phyloP scores from a whole-genome alignment of 805 yeast species.

The Peterozyma toletana region DNA sequence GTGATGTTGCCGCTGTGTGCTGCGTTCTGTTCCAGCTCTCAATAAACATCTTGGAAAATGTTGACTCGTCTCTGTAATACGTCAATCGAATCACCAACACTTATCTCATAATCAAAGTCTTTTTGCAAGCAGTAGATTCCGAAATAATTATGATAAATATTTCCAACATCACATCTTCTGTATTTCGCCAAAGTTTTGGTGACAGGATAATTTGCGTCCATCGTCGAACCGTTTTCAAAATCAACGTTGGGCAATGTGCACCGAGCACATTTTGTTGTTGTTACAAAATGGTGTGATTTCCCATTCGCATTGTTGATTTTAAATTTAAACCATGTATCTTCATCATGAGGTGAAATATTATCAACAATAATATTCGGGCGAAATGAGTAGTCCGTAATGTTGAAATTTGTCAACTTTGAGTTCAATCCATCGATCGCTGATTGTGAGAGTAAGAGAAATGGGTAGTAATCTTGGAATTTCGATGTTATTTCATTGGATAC shows the following conservation, averaged over 20 bases:
- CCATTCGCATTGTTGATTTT: constrained; percentile 9
- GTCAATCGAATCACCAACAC: constrained; percentile 18
- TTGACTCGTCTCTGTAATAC: constrained; percentile 12
- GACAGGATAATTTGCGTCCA: constrained; percentile 15
- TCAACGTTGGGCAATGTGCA: constrained; percentile 21
- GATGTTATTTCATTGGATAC: constrained; percentile 9
- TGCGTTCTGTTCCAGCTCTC: background rate
- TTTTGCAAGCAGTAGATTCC: constrained; percentile 21
- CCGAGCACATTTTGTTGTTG: constrained; percentile 19
- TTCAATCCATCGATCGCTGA: constrained; percentile 13
- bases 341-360: constrained; percentile 15
- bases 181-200: constrained; percentile 17
- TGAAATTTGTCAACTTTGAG: constrained; percentile 4
- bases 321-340: constrained; percentile 18
- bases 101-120: constrained; percentile 12
- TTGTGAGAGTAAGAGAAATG: constrained; percentile 16
- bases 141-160: constrained; percentile 16
- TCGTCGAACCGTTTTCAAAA: constrained; percentile 9
- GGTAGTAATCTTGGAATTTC: constrained; percentile 22
- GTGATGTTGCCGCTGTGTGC: no score
- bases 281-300: constrained; percentile 12
- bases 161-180: constrained; percentile 21
- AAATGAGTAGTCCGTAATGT: constrained; percentile 14
- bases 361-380: constrained; percentile 19
- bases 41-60: constrained; percentile 1